phyloP scores from a whole-genome alignment of 495 filamentous ascomycete species.

The Podospora didyma region DNA sequence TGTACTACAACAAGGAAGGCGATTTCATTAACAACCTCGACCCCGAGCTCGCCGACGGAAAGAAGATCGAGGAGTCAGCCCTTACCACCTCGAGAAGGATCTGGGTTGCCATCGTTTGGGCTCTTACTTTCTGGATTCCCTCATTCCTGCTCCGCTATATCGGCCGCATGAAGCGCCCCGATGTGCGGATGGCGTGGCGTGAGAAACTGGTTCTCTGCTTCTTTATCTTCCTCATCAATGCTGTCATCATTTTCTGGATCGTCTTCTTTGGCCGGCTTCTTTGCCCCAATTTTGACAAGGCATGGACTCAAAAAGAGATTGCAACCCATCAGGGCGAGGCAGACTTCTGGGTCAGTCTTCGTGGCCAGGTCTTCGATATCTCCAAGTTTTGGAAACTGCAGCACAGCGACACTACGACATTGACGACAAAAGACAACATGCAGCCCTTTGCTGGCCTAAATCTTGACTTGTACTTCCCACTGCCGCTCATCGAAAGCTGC shows the following conservation, averaged over 20 bases:
- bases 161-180: conserved; percentile 94
- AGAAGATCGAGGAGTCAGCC: conserved; percentile 67
- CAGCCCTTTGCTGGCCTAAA: conserved; percentile 69
- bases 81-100: conserved; percentile 59
- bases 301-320: conserved; percentile 74
- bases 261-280: conserved; percentile 77
- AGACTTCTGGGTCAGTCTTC: conserved; percentile 86
- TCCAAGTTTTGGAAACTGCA: conserved; percentile 76
- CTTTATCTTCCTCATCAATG: conserved; percentile 82
- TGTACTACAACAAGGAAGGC: conserved; percentile 64
- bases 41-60: conserved; percentile 69
- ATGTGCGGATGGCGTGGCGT: conserved; percentile 95
- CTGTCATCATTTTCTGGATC: conserved; percentile 85
- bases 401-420: conserved; percentile 65
- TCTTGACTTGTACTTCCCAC: conserved; percentile 77
- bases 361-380: conserved; percentile 90
- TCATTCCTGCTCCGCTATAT: conserved; percentile 75
- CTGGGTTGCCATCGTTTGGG: conserved; percentile 83
- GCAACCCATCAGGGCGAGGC: conserved; percentile 61
- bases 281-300: conserved; percentile 91
- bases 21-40: conserved; percentile 57
- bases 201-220: conserved; percentile 84
- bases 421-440: conserved; percentile 66
- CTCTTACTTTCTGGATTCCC: conserved; percentile 90
- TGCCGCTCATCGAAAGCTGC: conserved; percentile 75